These are phyloP conservation scores for Raffaelea ambrosiae DNA, from an alignment of 2,329 filamentous ascomycete genomes.

Conservation along the genomic window DNA sequence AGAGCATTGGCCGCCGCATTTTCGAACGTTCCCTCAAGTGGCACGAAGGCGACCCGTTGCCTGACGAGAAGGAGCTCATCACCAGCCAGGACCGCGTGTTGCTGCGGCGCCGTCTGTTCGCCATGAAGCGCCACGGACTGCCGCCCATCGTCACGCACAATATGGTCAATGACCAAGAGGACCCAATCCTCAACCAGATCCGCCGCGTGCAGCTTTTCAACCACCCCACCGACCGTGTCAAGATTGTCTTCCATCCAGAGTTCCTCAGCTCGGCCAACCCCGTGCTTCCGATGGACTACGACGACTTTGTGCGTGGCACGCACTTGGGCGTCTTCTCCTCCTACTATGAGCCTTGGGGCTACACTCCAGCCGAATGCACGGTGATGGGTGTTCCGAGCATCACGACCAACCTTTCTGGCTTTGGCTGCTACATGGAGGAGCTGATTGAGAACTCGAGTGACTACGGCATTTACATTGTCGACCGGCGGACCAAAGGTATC, in stretches of 20 bases:
- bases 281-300: slow-evolving; percentile 90
- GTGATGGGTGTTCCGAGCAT: slow-evolving; percentile 99
- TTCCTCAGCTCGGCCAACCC: slow-evolving; percentile 95
- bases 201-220: slow-evolving; percentile 96
- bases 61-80: slow-evolving; percentile 94
- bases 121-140: slow-evolving; percentile 86
- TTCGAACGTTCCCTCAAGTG: slow-evolving; percentile 92
- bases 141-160: slow-evolving; percentile 98
- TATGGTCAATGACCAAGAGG: slow-evolving; percentile 90
- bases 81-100: slow-evolving; percentile 87
- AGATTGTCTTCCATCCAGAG: slow-evolving; percentile 96
- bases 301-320: slow-evolving; percentile 95
- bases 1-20: slow-evolving; percentile 83
- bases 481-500: slow-evolving; percentile 87
- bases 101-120: slow-evolving; percentile 82
- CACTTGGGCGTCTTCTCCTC: slow-evolving; percentile 94
- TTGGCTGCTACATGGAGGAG: slow-evolving; percentile 99
- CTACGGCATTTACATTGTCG: slow-evolving; percentile 98
- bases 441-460: slow-evolving; percentile 96
- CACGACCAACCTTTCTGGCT: slow-evolving; percentile 94
- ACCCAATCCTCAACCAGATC: slow-evolving; percentile 92
- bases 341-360: slow-evolving; percentile 99
- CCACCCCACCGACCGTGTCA: slow-evolving; percentile 87
- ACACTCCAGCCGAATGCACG: slow-evolving; percentile 95
- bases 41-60: slow-evolving; percentile 89